These are phyloP conservation scores for Talaromyces sp. DNA, from an alignment of 2,329 filamentous ascomycete genomes.

Conservation along the genomic window DNA sequence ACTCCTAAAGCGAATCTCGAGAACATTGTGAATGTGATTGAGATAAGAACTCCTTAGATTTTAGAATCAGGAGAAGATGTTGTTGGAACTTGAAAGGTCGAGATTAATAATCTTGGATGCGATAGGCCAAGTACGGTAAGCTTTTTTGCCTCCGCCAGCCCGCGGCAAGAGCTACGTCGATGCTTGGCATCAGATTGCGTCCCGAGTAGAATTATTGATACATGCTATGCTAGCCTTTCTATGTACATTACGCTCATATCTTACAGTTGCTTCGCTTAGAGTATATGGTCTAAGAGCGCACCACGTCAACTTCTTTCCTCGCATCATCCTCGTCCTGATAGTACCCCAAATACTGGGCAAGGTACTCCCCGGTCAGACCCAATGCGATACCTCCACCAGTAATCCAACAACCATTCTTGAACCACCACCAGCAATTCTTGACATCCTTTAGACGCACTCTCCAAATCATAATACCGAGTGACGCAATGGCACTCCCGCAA, in stretches of 20 bases:
- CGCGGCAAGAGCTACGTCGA: slow-evolving; percentile 7
- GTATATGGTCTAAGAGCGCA: neutral
- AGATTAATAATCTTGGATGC: slow-evolving; percentile 13
- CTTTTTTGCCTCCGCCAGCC: slow-evolving; percentile 4
- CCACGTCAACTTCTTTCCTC: neutral
- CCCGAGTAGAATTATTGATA: neutral
- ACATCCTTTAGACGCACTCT: slow-evolving; percentile 58
- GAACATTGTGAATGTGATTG: slow-evolving; percentile 13
- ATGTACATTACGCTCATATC: neutral
- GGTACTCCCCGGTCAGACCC: slow-evolving; percentile 58
- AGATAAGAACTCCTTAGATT: neutral
- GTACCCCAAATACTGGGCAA: slow-evolving; percentile 31
- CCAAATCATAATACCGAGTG: slow-evolving; percentile 60
- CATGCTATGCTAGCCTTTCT: neutral
- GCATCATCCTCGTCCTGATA: slow-evolving; percentile 24
- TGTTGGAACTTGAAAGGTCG: neutral
- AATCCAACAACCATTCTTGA: slow-evolving; percentile 61
- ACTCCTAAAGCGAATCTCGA: slow-evolving; percentile 15
- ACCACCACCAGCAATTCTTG: slow-evolving; percentile 64
- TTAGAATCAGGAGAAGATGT: neutral
- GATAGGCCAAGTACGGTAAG: neutral
- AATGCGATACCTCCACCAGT: slow-evolving; percentile 60
- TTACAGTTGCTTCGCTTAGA: neutral
- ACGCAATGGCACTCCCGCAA: slow-evolving; percentile 56
- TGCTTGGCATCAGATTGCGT: slow-evolving; percentile 12